A percentile compares a stretch with the other conserved stretches of the same genome.
These are phyloP conservation scores for Suhomyces faveliae DNA, from an alignment of 805 yeast genomes.

Conservation along the genomic window DNA sequence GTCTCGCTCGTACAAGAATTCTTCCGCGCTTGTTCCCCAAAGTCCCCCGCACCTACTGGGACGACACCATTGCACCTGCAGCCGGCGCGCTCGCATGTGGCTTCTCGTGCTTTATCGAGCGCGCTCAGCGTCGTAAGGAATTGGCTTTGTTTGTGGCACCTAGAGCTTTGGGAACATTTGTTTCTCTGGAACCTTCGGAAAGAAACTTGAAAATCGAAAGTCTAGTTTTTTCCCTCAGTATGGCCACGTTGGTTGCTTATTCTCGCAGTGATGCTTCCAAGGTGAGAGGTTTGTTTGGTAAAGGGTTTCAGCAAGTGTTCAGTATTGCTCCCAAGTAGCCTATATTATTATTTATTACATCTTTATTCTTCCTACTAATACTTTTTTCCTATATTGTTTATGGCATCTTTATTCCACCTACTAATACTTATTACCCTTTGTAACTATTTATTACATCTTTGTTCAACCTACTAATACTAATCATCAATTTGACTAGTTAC, in stretches of 20 bases:
- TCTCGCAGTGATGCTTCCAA: slow-evolving; percentile 25
- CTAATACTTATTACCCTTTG: no score
- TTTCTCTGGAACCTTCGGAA: slow-evolving; percentile 26
- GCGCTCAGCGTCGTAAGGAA: slow-evolving; percentile 42
- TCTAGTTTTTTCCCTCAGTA: slow-evolving; percentile 31
- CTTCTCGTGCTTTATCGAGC: slow-evolving; percentile 40
- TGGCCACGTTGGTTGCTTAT: slow-evolving; percentile 37
- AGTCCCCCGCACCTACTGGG: slow-evolving; percentile 33
- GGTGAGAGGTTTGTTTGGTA: slow-evolving; percentile 39
- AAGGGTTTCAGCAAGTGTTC: slow-evolving; percentile 25
- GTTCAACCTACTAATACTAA: no score
- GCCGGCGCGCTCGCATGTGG: slow-evolving; percentile 44
- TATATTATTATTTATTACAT: no score
- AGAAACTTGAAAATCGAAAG: slow-evolving; percentile 28
- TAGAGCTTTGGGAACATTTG: slow-evolving; percentile 34
- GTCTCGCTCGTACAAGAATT: slow-evolving; percentile 40
- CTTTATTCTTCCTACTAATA: no score
- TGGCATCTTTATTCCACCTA: no score
- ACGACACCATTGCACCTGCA: slow-evolving; percentile 38
- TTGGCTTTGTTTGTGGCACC: slow-evolving; percentile 49
- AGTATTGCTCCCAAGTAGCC: neutral
- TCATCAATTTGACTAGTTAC: no score
- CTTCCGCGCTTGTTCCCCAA: slow-evolving; percentile 40
- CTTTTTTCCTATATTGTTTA: neutral
- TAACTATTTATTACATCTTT: no score